Percentiles rank a stretch among this genome's conserved stretches.
These are phyloP conservation scores for Thraustotheca clavata DNA, from an alignment of 352 stramenopile species.

Conservation along the genomic window DNA sequence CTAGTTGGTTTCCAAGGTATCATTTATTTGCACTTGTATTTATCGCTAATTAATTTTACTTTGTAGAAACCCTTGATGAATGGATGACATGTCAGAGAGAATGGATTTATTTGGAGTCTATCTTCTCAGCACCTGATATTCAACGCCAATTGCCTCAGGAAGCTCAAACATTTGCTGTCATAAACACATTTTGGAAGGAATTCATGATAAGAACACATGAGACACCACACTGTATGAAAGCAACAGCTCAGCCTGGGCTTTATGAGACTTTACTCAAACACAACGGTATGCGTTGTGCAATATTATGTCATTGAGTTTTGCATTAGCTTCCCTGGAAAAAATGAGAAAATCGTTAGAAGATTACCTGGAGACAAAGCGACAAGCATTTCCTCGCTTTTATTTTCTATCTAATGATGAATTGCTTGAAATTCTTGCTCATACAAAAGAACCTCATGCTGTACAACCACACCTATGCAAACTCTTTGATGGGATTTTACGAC, in stretches of 20 bases:
- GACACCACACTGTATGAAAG: conserved; percentile 54
- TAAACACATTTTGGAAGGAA: conserved; percentile 79
- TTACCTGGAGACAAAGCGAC: conserved; percentile 78
- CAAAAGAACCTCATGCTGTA: conserved; percentile 66
- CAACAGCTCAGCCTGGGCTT: conserved; percentile 40
- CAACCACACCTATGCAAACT: conserved; percentile 77
- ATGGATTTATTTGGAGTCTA: conserved; percentile 76
- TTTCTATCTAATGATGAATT: conserved; percentile 86
- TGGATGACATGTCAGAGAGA: conserved; percentile 75
- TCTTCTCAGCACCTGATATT: conserved; percentile 75
- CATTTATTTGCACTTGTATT: not conserved
- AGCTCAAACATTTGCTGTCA: conserved; percentile 38
- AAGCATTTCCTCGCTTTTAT: conserved; percentile 78
- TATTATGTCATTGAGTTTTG: not conserved
- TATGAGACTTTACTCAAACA: conserved; percentile 59
- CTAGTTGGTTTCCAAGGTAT: conserved; percentile 62
- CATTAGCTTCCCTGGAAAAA: conserved; percentile 38
- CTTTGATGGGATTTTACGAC: conserved; percentile 69
- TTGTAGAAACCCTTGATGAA: conserved; percentile 52
- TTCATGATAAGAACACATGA: conserved; percentile 57
- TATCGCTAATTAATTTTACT: not conserved
- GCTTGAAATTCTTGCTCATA: conserved; percentile 72
- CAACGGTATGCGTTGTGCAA: conserved; percentile 27
- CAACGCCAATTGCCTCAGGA: conserved; percentile 74
- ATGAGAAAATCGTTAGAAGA: conserved; percentile 78